A percentile compares a stretch with the other conserved stretches of the same genome.
Conservation (phyloP, 805 yeast species). For the Wickerhamiella sergipiensis region DNA sequence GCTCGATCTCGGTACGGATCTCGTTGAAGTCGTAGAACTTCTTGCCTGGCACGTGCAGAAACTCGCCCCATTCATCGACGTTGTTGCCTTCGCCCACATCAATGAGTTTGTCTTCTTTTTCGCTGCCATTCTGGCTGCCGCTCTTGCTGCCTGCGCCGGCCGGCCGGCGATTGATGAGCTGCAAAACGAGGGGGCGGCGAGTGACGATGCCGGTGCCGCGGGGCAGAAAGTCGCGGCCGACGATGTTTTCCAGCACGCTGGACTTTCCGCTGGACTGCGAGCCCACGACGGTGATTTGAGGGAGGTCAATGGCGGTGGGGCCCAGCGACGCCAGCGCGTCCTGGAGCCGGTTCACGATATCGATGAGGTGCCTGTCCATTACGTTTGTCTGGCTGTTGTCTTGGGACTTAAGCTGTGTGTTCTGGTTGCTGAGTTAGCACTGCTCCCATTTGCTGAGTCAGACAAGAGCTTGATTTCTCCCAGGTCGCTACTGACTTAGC, state of each 20-base stretch:
- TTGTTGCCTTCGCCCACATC: conserved; percentile 23
- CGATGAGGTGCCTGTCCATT: conserved; percentile 65
- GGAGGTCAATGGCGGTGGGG: conserved; percentile 65
- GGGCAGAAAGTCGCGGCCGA: conserved; percentile 82
- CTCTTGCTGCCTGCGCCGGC: conserved; percentile 15
- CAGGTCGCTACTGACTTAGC: too few species aligned
- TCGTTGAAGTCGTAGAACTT: conserved; percentile 79
- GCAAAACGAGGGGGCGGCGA: conserved; percentile 70
- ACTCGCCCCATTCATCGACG: conserved; percentile 86
- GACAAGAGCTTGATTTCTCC: too few species aligned
- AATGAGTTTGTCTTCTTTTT: too few species aligned
- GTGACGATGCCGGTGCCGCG: conserved; percentile 87
- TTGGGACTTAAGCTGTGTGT: too few species aligned
- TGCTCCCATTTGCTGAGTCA: too few species aligned
- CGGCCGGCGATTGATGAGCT: conserved; percentile 58
- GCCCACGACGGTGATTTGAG: conserved; percentile 83
- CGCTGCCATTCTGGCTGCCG: conserved; percentile 4
- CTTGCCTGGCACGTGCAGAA: conserved; percentile 80
- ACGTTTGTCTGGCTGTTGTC: too few species aligned
- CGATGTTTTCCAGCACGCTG: conserved; percentile 79
- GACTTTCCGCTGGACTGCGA: conserved; percentile 85
- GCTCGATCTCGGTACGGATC: conserved; percentile 76
- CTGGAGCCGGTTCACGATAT: conserved; percentile 69
- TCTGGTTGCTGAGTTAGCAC: too few species aligned
- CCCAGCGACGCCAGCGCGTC: conserved; percentile 93